Evolutionary conservation across 2,329 filamentous ascomycete species (phyloP).

Genomic region (Metarhizium rileyi): DNA sequence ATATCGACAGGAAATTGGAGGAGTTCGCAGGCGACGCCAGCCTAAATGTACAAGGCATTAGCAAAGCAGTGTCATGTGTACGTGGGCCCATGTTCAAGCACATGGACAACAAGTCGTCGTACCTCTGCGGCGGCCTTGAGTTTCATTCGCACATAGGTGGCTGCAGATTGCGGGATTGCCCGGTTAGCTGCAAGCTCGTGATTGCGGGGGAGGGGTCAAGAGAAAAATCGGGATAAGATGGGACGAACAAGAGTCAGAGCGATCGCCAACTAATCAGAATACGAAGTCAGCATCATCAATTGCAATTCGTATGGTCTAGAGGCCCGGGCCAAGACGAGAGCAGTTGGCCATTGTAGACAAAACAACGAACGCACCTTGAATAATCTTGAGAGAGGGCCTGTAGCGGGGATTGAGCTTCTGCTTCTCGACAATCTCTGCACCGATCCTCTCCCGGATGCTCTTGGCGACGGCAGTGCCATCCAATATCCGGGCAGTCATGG

Average conservation of each 20-base stretch:
- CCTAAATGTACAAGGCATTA: conserved; percentile 38
- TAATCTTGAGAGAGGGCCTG: conserved; percentile 83
- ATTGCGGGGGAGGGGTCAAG: conserved; percentile 7
- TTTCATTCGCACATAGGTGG: conserved; percentile 99
- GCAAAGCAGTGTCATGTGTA: background rate
- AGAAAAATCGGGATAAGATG: conserved; percentile 2
- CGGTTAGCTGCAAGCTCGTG: background rate
- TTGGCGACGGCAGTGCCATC: conserved; percentile 95
- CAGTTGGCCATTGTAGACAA: background rate
- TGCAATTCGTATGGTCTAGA: too few species aligned
- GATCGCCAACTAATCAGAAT: conserved; percentile 66
- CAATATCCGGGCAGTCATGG: conserved; percentile 83
- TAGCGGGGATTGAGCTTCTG: conserved; percentile 80
- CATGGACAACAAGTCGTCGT: conserved; percentile 13
- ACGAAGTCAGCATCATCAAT: conserved; percentile 14
- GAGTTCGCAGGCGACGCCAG: conserved; percentile 81
- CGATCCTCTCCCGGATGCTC: conserved; percentile 74
- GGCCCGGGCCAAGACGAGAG: too few species aligned
- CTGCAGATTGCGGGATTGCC: conserved; percentile 36
- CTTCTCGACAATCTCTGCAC: conserved; percentile 68
- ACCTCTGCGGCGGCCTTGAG: conserved; percentile 92
- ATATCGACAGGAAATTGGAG: conserved; percentile 75
- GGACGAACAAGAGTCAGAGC: conserved; percentile 73
- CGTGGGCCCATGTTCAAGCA: background rate
- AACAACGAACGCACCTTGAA: conserved; percentile 61